A percentile compares a stretch with the other conserved stretches of the same genome.
Evolutionary conservation across 345 rosid genomes (phyloP).

Genomic region (Lagerstroemia speciosa): DNA sequence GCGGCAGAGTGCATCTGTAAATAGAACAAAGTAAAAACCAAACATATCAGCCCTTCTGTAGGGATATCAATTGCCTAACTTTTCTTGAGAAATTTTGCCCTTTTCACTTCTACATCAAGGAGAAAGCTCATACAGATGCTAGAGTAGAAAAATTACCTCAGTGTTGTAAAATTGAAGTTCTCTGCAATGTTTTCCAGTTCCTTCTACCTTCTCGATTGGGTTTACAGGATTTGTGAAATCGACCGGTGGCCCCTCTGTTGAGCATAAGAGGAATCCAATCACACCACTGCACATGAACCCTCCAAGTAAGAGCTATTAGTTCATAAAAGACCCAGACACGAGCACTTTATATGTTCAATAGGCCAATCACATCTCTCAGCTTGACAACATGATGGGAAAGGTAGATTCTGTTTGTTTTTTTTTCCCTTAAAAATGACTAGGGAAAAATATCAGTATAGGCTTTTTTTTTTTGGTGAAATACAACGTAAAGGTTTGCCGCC

Average conservation of each 20-base stretch:
- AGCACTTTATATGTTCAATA: not conserved
- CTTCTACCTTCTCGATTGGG: conserved; percentile 80
- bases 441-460: no score
- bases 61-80: not conserved
- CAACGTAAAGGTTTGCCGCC: no score
- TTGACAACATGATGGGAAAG: not conserved
- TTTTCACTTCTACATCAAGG: not conserved
- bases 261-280: conserved; percentile 80
- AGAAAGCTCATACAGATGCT: not conserved
- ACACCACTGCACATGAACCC: conserved; percentile 51
- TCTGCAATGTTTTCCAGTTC: conserved; percentile 48
- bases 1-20: conserved; percentile 84
- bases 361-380: not conserved
- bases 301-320: not conserved
- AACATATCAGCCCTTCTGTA: not conserved
- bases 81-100: not conserved
- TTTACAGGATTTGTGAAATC: conserved; percentile 79
- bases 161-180: conserved; percentile 79
- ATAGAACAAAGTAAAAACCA: conserved; percentile 4
- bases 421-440: not conserved
- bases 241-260: conserved; percentile 67
- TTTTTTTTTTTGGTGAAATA: no score
- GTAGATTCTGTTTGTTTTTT: not conserved
- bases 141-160: conserved; percentile 32
- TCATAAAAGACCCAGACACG: not conserved